phyloP scores from a whole-genome alignment of 2,329 filamentous ascomycete genomes.

The Exophiala spinifera region DNA sequence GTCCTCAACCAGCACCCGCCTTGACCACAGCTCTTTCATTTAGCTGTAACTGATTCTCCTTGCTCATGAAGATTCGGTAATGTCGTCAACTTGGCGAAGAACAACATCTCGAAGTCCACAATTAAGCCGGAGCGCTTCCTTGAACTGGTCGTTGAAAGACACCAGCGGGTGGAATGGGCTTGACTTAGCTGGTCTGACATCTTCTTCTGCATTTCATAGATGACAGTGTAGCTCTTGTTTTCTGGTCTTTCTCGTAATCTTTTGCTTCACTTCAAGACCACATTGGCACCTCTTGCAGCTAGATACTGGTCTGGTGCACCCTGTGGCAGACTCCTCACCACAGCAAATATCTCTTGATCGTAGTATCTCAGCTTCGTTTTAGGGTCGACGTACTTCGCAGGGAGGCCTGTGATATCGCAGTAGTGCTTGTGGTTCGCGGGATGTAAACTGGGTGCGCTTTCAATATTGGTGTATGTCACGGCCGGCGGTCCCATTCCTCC shows the following conservation, averaged over 20 bases:
- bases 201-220: not conserved
- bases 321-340: slow-evolving; percentile 76
- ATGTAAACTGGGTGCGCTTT: slow-evolving; percentile 82
- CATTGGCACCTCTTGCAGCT: slow-evolving; percentile 86
- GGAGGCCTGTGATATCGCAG: slow-evolving; percentile 90
- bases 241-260: not conserved
- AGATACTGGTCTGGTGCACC: slow-evolving; percentile 83
- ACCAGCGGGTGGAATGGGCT: slow-evolving; percentile 82
- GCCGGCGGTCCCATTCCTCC: slow-evolving; percentile 53
- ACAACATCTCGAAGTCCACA: slow-evolving; percentile 64
- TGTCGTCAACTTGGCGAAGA: slow-evolving; percentile 76
- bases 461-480: slow-evolving; percentile 94
- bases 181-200: slow-evolving; percentile 93
- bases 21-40: slow-evolving; percentile 49
- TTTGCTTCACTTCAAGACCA: slow-evolving; percentile 72
- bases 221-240: not conserved
- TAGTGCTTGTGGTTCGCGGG: slow-evolving; percentile 79
- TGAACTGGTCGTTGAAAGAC: slow-evolving; percentile 77
- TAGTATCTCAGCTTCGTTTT: slow-evolving; percentile 93
- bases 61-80: slow-evolving; percentile 74
- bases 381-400: slow-evolving; percentile 89
- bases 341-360: slow-evolving; percentile 84
- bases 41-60: slow-evolving; percentile 58
- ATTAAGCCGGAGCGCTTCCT: slow-evolving; percentile 99
- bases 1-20: slow-evolving; percentile 35